A percentile compares a stretch with the other conserved stretches of the same genome.
Evolutionary conservation across 345 rosid species (phyloP).

Genomic region (Hibiscus mutabilis): DNA sequence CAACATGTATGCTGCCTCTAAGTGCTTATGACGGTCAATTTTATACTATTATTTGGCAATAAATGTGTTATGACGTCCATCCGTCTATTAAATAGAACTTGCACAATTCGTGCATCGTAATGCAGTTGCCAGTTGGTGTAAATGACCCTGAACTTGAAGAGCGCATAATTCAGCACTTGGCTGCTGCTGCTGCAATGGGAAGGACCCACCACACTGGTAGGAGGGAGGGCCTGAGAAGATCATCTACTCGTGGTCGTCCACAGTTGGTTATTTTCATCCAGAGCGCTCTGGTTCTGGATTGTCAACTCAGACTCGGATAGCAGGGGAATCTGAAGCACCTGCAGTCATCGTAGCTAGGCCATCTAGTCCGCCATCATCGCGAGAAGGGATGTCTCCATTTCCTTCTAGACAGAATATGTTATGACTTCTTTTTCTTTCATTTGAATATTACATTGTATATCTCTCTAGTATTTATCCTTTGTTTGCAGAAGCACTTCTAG

Average conservation of each 20-base stretch:
- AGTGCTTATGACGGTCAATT: neutral
- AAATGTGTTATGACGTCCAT: neutral
- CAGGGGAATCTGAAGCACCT: slow-evolving; percentile 33
- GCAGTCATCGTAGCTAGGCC: slow-evolving; percentile 24
- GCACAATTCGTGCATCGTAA: neutral
- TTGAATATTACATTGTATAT: neutral
- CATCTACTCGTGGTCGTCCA: slow-evolving; percentile 48
- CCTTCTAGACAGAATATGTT: slow-evolving; percentile 22
- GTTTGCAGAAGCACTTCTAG: slow-evolving; percentile 25
- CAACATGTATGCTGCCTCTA: slow-evolving; percentile 43
- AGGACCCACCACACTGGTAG: slow-evolving; percentile 43
- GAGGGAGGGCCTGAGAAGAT: slow-evolving; percentile 49
- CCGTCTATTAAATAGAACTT: neutral
- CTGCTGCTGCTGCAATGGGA: slow-evolving; percentile 67
- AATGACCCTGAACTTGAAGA: slow-evolving; percentile 66
- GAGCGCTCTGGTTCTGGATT: slow-evolving; percentile 27
- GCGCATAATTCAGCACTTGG: slow-evolving; percentile 63
- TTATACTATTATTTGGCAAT: slow-evolving; percentile 3
- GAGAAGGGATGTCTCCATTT: slow-evolving; percentile 24
- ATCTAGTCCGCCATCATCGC: slow-evolving; percentile 22
- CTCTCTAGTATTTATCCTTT: neutral
- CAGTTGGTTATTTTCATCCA: slow-evolving; percentile 46
- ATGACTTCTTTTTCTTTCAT: neutral
- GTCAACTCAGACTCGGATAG: slow-evolving; percentile 24
- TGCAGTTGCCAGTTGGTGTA: slow-evolving; percentile 65